Evolutionary conservation across 2,329 filamentous ascomycete genomes (phyloP), one percentile per base, ranked within the genome.

Genomic region (Pseudogymnoascus sp.): DNA sequence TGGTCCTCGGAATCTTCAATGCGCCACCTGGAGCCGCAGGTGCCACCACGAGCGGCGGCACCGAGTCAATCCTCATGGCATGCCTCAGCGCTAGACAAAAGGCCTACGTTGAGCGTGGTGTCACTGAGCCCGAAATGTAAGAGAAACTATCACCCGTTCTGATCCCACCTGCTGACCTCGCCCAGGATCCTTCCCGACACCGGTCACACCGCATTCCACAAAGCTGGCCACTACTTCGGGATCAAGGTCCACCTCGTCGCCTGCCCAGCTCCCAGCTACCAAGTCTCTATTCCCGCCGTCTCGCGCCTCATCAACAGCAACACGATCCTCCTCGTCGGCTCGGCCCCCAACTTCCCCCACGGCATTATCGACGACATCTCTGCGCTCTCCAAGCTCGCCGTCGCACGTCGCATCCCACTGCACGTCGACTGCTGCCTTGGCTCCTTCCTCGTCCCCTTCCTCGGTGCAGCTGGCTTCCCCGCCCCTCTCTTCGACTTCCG

Each of bases 351-450:
- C 79, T 99, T 97, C 76, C 94, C 94, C 37, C 94, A 99, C 73
- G 94, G 94, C 64, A 96, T 99, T 71, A 94, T 99, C 65, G 94
- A 99, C 74, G 91, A 97, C 74, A 97, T 99, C 67, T 77, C 88
- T 0, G 83, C 84, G 0, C 84, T 99, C 41, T 96, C 92, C 61
- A 88, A 86, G 63, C 82, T 99, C 4, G 94, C 94, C 0, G 71
- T 88, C 34, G 86, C 86, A 70, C 87, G 89, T 71, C 88, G 87
- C 70, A 79, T 97, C 22, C 92, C 91, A 16, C 83, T 99, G 9
- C 94, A 99, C 73, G 93, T 99, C 58, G 94, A 99, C 78, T 97
- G 94, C 82, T 99, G 94, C 72, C 83, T 99, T 16, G 94, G 94
- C 38, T 97, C 91, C 2, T 97, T 99, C 79, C 81, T 99, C 54